phyloP scores from a whole-genome alignment of 257 asterid genomes.

The Rubia yunnanensis region DNA sequence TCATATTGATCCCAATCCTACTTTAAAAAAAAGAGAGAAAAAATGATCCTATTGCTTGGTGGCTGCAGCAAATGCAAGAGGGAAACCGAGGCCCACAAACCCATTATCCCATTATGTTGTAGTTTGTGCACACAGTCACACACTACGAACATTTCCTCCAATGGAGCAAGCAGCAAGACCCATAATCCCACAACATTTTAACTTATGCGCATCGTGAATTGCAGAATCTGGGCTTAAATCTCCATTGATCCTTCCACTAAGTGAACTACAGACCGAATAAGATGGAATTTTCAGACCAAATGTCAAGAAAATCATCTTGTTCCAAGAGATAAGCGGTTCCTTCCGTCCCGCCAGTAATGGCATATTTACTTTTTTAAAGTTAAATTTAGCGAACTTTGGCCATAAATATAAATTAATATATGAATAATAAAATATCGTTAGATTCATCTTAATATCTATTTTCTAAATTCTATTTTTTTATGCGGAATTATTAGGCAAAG shows the following conservation, averaged over 20 bases:
- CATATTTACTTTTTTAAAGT: no score
- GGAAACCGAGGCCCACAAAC: not conserved
- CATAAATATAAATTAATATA: no score
- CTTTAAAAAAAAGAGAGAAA: no score
- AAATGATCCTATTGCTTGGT: no score
- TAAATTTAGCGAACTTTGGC: no score
- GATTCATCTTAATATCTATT: no score
- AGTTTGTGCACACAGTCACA: not conserved
- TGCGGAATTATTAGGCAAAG: no score
- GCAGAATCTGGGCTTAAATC: not conserved
- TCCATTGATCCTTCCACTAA: not conserved
- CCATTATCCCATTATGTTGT: not conserved
- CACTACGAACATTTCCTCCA: not conserved
- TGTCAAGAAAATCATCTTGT: not conserved
- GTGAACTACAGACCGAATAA: not conserved
- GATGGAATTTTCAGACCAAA: not conserved
- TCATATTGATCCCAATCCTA: no score
- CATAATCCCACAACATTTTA: not conserved
- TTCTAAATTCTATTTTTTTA: no score
- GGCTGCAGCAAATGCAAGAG: no score
- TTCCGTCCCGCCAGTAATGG: no score
- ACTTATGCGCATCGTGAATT: not conserved
- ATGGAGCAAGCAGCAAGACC: not conserved
- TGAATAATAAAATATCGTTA: no score
- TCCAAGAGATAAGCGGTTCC: conserved; percentile 3